Evolutionary conservation across 1,284 basidiomycete genomes (phyloP), one percentile per base, ranked within the genome.

Genomic region (Leccinum subrobustum): DNA sequence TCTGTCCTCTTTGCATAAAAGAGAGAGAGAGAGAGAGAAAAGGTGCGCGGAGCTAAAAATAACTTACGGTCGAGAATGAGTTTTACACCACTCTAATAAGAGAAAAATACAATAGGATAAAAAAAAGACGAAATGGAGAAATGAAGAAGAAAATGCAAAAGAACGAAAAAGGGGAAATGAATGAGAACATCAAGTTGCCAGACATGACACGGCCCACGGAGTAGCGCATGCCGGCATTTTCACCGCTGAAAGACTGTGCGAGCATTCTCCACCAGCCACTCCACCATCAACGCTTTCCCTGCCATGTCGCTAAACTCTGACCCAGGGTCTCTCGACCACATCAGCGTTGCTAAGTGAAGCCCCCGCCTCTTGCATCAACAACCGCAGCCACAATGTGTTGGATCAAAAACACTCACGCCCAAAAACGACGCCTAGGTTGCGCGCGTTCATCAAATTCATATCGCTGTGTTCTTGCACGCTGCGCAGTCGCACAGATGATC

Each of bases 371-470:
- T 11, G 6, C 11, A 44, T 44, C 42, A 44, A 35, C 37, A 66
- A 50, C 31, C 7, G 66, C 11, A 73, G 63, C 48, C 60, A 47
- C 53, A 47, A 55, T 31, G 12, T 0, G n/a, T 20, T 44, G 18
- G 11, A 11, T 20, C 2, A 42, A 25, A 14, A 12, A 89, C 8
- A 60, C 95, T 79, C 75, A 98, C 95, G 96, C 67, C 97, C 97
- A 78, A 99, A 98, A 48, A 99, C 95, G n/a, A 98, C 95, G n/a
- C 97, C 97, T 20, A 99, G 78, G 70, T 99, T 99, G 64, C 95
- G 85, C 3, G 94, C 89, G 55, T 88, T 95, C 97, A 99, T 99
- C 57, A 95, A 81, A 75, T 99, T 99, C 61, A 81, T 80, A 25
- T 88, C 86, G 60, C 83, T 85, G 42, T 81, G 80, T 60, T 87